Conservation (phyloP, 441 rosid species). For the Breynia disticha region DNA sequence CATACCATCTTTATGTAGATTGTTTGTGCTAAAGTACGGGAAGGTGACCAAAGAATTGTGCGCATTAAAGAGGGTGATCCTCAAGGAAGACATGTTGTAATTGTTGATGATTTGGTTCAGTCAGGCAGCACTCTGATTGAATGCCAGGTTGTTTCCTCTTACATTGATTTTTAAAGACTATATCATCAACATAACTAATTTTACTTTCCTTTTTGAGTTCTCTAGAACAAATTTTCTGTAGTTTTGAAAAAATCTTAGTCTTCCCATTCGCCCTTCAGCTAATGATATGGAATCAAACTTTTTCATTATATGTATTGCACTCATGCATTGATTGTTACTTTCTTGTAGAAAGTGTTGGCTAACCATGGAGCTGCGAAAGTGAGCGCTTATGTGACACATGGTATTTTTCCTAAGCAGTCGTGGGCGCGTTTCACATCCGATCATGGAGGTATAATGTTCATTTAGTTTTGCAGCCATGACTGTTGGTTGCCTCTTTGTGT, state of each 20-base stretch:
- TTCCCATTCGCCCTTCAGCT: too few species aligned
- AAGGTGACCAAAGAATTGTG: slow-evolving; percentile 74
- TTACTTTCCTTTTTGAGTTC: too few species aligned
- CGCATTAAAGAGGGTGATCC: slow-evolving; percentile 92
- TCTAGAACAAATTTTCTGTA: too few species aligned
- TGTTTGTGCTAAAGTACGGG: slow-evolving; percentile 89
- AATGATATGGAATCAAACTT: too few species aligned
- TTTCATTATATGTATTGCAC: neutral
- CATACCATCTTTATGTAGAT: slow-evolving; percentile 31
- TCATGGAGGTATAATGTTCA: slow-evolving; percentile 50
- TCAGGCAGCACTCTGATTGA: slow-evolving; percentile 92
- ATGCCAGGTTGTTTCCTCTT: slow-evolving; percentile 61
- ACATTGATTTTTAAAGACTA: neutral
- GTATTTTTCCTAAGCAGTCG: slow-evolving; percentile 83
- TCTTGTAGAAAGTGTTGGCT: slow-evolving; percentile 65
- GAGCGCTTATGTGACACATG: slow-evolving; percentile 96
- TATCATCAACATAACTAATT: too few species aligned
- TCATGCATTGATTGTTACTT: neutral
- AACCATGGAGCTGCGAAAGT: slow-evolving; percentile 81
- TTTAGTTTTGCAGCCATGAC: neutral
- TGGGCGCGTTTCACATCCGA: slow-evolving; percentile 84
- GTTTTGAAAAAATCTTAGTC: too few species aligned
- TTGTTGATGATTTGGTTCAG: slow-evolving; percentile 94
- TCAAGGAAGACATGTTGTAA: slow-evolving; percentile 77
- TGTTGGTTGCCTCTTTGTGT: too few species aligned